phyloP scores from a whole-genome alignment of 1,284 basidiomycete genomes.

The Ceratorhiza oryzae-sativae region DNA sequence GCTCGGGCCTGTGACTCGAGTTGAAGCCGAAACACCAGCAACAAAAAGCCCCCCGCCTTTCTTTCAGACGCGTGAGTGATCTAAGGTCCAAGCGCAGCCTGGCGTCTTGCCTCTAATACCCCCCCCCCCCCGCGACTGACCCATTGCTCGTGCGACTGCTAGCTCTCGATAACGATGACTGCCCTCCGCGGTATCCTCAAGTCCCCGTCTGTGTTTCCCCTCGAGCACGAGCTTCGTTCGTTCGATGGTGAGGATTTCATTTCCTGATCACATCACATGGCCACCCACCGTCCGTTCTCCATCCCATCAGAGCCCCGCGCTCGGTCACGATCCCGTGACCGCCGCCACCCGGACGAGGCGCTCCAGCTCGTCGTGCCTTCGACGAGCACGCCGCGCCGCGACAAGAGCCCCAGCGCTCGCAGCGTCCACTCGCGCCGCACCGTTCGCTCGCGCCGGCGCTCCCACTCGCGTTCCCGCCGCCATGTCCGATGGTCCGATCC shows the following conservation, averaged over 20 bases:
- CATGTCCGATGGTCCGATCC: slow-evolving; percentile 32
- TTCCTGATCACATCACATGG: not conserved
- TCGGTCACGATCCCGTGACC: slow-evolving; percentile 35
- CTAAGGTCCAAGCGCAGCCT: slow-evolving; percentile 6
- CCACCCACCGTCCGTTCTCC: slow-evolving; percentile 8
- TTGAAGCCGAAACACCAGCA: slow-evolving; percentile 20
- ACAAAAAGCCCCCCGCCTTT: slow-evolving; percentile 9
- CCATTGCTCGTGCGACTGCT: not conserved
- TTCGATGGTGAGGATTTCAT: slow-evolving; percentile 11
- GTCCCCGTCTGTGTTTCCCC: slow-evolving; percentile 14
- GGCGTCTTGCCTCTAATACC: slow-evolving; percentile 16
- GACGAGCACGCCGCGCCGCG: not conserved
- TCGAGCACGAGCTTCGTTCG: slow-evolving; percentile 9
- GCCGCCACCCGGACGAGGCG: slow-evolving; percentile 24
- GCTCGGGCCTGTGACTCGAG: slow-evolving; percentile 14
- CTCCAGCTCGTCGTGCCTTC: slow-evolving; percentile 16
- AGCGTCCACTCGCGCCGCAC: slow-evolving; percentile 3
- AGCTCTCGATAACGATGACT: slow-evolving; percentile 8
- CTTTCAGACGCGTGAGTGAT: not conserved
- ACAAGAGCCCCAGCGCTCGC: slow-evolving; percentile 5
- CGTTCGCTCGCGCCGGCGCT: not conserved
- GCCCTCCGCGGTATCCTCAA: slow-evolving; percentile 33
- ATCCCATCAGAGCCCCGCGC: slow-evolving; percentile 17
- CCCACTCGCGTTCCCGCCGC: slow-evolving; percentile 20
- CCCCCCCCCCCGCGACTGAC: slow-evolving; percentile 5